These are phyloP conservation scores for Clitocybe nebularis DNA, from an alignment of 1,284 basidiomycete genomes.

Conservation along the genomic window DNA sequence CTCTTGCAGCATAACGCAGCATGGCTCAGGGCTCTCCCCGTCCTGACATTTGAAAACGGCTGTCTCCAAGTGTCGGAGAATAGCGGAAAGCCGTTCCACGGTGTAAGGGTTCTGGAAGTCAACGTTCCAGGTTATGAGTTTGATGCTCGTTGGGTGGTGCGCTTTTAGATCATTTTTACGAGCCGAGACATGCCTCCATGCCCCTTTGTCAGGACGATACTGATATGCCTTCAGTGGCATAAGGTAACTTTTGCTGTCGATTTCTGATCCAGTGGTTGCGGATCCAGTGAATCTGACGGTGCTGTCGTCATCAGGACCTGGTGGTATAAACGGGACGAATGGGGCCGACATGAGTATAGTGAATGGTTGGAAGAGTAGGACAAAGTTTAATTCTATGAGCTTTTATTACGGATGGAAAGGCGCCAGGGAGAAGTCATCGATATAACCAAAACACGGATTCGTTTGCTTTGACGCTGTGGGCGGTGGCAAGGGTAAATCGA, in stretches of 20 bases:
- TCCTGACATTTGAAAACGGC: slow-evolving; percentile 42
- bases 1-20: slow-evolving; percentile 65
- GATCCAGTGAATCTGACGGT: too few species aligned
- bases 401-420: slow-evolving; percentile 6
- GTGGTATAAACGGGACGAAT: not conserved
- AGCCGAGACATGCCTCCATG: slow-evolving; percentile 36
- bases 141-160: slow-evolving; percentile 38
- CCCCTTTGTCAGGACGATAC: slow-evolving; percentile 28
- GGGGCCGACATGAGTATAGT: not conserved
- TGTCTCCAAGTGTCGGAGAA: slow-evolving; percentile 50
- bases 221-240: slow-evolving; percentile 29
- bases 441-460: slow-evolving; percentile 1
- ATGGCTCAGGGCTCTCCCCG: slow-evolving; percentile 45
- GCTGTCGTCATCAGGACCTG: too few species aligned
- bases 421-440: slow-evolving; percentile 9
- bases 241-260: slow-evolving; percentile 23
- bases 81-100: slow-evolving; percentile 40
- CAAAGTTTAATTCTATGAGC: not conserved
- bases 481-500: slow-evolving; percentile 13
- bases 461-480: slow-evolving; percentile 10
- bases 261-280: slow-evolving; percentile 15
- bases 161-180: slow-evolving; percentile 18
- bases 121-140: slow-evolving; percentile 66
- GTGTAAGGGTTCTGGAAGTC: slow-evolving; percentile 39
- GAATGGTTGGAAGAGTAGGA: not conserved